Conservation (phyloP, 179 eudicot genomes). For the Amaranthus tricolor region DNA sequence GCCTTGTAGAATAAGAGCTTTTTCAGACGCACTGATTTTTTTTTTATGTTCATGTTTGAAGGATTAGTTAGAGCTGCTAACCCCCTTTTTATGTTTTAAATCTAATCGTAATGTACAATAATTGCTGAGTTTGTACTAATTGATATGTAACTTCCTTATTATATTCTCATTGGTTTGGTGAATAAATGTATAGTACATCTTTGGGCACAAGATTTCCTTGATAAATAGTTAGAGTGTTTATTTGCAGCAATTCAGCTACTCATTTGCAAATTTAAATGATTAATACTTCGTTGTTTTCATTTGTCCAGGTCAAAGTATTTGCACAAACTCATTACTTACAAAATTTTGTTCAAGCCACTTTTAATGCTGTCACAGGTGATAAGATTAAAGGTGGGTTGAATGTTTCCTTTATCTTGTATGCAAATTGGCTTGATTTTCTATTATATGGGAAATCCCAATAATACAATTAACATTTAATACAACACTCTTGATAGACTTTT, state of each 20-base stretch:
- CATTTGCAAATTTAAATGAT: background rate
- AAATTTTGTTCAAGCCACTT: conserved; percentile 86
- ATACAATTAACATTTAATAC: background rate
- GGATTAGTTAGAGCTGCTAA: background rate
- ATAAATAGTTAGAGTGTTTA: background rate
- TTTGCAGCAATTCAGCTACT: too few relatives aligned
- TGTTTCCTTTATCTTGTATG: background rate
- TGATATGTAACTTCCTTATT: background rate
- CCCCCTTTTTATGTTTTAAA: background rate
- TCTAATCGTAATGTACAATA: too few relatives aligned
- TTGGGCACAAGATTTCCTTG: background rate
- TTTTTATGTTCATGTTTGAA: background rate
- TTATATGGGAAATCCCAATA: background rate
- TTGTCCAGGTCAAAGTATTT: conserved; percentile 86
- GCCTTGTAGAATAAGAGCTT: background rate
- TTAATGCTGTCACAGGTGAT: conserved; percentile 81
- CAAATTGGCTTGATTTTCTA: background rate
- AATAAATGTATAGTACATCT: background rate
- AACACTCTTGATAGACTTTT: background rate
- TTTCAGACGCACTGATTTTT: background rate
- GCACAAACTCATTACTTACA: conserved; percentile 81
- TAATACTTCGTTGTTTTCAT: background rate
- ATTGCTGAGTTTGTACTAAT: too few relatives aligned
- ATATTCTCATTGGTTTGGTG: background rate
- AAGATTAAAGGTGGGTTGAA: conserved; percentile 62